Evolutionary conservation across 768 basidiomycete species (phyloP), one percentile per base, ranked within the genome.

Genomic region (Lactarius hatsudake): DNA sequence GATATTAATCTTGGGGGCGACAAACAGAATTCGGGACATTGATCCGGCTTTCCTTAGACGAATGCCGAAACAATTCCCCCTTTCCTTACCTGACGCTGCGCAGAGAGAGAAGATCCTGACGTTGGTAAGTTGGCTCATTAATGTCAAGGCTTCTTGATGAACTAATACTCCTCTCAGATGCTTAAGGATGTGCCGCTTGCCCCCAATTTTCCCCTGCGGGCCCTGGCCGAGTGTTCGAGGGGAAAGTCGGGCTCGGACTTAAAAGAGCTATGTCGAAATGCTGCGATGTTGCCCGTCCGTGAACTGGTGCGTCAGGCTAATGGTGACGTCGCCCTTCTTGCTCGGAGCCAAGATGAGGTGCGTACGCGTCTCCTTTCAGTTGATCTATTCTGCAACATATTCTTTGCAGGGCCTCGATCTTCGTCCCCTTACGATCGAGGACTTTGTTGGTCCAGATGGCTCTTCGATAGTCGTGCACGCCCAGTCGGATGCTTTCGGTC

Each of bases 61-160:
- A n/a, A 95, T 99, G 94, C 97, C 97, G 1, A 98, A 96, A 76
- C 92, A 95, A 13, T 98, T 98, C 75, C 84, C 91, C 1, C 84
- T 99, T 65, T 81, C 85, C 6, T 81, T 98, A 18, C 97, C 97
- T 3, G 86, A 91, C 64, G 75, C 77, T 7, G 83, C 87, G 3
- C 95, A 98, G 71, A 83, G 97, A 38, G 78, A 86, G 61, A 94
- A 91, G 76, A 98, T 98, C 68, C 83, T 99, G 23, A 78, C 78
- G 0, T 79, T 98, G 67, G 94, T 95, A 71, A 61, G 83, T 32
- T 30, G 48, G 51, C 23, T 9, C 30, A 1, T 36, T 6, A 17
- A 34, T 30, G 2, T 51, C 18, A 12, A 20, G 51, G 32, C 45
- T 36, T 9, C 18, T 23, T 62, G 18, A 51, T 20, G 9, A 38